phyloP scores from a whole-genome alignment of 1,139 yeast genomes.

The Candida sp. region DNA sequence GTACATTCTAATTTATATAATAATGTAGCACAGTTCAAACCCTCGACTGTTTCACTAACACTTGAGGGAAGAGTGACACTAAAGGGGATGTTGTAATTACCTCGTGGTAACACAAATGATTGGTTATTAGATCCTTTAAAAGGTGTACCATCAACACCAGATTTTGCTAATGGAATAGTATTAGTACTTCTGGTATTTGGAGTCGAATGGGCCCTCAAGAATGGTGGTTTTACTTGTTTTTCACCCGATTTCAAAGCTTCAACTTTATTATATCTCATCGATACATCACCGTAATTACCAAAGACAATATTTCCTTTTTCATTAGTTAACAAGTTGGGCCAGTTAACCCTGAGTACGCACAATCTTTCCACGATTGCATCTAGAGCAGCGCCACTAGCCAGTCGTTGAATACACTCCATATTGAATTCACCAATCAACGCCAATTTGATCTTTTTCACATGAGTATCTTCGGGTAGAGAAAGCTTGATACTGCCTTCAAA shows the following conservation, averaged over 20 bases:
- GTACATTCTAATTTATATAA: slow-evolving; percentile 53
- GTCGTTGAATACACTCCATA: slow-evolving; percentile 49
- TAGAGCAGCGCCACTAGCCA: slow-evolving; percentile 26
- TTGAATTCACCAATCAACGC: slow-evolving; percentile 51
- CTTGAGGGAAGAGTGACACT: slow-evolving; percentile 53
- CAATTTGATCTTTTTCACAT: slow-evolving; percentile 45
- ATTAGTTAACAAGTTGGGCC: slow-evolving; percentile 56
- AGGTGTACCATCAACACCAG: slow-evolving; percentile 47
- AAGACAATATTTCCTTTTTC: slow-evolving; percentile 42
- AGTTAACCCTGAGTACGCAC: slow-evolving; percentile 48
- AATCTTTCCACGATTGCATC: slow-evolving; percentile 50
- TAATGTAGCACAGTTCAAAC: slow-evolving; percentile 52
- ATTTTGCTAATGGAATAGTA: slow-evolving; percentile 24
- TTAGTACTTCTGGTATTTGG: slow-evolving; percentile 11
- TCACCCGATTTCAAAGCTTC: slow-evolving; percentile 6
- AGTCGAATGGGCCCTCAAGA: slow-evolving; percentile 17
- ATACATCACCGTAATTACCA: slow-evolving; percentile 42
- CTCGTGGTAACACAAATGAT: slow-evolving; percentile 54
- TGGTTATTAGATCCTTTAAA: slow-evolving; percentile 24
- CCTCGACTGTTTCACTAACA: slow-evolving; percentile 66
- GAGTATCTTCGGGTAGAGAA: slow-evolving; percentile 49
- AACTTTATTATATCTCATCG: slow-evolving; percentile 13
- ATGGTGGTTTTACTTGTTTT: slow-evolving; percentile 14
- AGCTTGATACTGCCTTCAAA: slow-evolving; percentile 57
- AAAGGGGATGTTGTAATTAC: slow-evolving; percentile 69